Evolutionary conservation across 2,329 filamentous ascomycete genomes (phyloP), one percentile per base, ranked within the genome.

Genomic region (Thelonectria blattea): DNA sequence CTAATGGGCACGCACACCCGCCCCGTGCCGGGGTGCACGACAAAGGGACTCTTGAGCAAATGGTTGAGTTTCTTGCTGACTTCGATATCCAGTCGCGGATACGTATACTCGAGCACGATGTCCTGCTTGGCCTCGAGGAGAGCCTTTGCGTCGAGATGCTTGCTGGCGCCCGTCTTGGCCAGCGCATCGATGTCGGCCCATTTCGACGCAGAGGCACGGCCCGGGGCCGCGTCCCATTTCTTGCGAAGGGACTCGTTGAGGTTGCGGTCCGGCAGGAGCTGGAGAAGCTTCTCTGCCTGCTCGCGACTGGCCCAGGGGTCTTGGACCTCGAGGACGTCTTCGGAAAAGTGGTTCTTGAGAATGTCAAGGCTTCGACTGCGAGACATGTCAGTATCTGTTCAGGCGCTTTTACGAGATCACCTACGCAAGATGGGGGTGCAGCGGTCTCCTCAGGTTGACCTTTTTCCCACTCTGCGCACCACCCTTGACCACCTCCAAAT

Each of bases 21-120:
- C 1, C 95, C 94, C 0, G 95, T 99, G 17, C 93, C 93, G 0
- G 95, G 95, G 74, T 99, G 95, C 39, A 99, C 89, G 62, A 97
- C 94, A 72, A 99, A 99, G 0, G 95, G 95, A 63, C 90, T 93
- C 76, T 99, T 99, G 69, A 99, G 88, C 83, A 99, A 87, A 84
- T 99, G 95, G 80, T 97, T 98, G 58, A 96, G 87, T 75, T 97
- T 97, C 82, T 98, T 98, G 73, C 91, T 95, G 74, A 99, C 95
- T 76, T 97, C 93, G 63, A 95, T 93, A 81, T 99, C 95, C 56
- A 99, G 90, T 41, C 95, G 90, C 3, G 95, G 95, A 76, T 99
- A 99, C 7, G 95, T 97, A 79, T 99, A 98, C 78, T 99, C 95
- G 30, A 99, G 86, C 3, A 98, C 89, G 63, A 99, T 91, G 73